These are phyloP conservation scores for Auricularia heimuer DNA, from an alignment of 768 basidiomycete species.

Conservation along the genomic window DNA sequence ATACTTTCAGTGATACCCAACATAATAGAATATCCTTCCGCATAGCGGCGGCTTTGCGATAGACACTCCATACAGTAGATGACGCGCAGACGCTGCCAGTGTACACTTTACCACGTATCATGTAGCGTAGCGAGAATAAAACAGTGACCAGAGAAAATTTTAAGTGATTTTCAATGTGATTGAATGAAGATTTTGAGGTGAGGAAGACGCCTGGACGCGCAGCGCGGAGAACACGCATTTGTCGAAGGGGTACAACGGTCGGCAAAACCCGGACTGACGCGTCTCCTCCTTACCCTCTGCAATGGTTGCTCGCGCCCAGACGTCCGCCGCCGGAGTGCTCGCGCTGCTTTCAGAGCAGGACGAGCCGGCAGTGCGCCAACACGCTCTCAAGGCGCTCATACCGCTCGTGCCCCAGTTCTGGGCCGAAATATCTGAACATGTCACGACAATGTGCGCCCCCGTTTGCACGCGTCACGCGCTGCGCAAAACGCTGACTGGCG, in stretches of 20 bases:
- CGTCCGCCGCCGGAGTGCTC: slow-evolving; percentile 82
- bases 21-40: no score
- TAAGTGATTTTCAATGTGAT: no score
- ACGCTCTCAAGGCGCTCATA: slow-evolving; percentile 79
- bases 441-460: slow-evolving; percentile 67
- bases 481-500: slow-evolving; percentile 7
- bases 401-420: slow-evolving; percentile 88
- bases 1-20: no score
- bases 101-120: no score
- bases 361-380: slow-evolving; percentile 76
- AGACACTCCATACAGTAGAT: no score
- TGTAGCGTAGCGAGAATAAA: no score
- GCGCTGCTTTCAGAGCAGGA: slow-evolving; percentile 75
- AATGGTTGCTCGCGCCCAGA: slow-evolving; percentile 67
- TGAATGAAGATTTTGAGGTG: no score
- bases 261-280: slow-evolving; percentile 5
- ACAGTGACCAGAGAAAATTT: no score
- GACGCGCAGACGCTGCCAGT: no score
- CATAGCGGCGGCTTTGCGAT: no score
- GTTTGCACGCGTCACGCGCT: neutral
- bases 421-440: slow-evolving; percentile 96
- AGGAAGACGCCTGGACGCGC: no score
- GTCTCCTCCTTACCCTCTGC: slow-evolving; percentile 13
- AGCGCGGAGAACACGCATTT: no score
- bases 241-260: neutral